phyloP scores from a whole-genome alignment of 768 basidiomycete genomes.

The Strobilomyces echinocephalus region DNA sequence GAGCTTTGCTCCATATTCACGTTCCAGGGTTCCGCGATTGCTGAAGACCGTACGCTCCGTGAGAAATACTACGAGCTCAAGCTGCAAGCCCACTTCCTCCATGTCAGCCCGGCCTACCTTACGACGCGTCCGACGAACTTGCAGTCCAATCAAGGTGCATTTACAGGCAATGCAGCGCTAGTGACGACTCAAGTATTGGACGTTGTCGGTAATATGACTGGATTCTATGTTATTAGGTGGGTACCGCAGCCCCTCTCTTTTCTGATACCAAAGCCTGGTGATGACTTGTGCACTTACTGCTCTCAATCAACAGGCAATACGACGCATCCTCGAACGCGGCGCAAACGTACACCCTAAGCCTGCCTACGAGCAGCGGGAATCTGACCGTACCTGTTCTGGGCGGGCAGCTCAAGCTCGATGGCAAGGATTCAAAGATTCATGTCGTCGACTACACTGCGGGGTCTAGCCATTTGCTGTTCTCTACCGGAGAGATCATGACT shows the following conservation, averaged over 20 bases:
- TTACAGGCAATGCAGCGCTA: conserved; percentile 44
- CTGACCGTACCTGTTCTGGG: conserved; percentile 42
- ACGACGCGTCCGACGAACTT: conserved; percentile 45
- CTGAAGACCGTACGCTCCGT: conserved; percentile 47
- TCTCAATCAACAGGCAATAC: conserved; percentile 12
- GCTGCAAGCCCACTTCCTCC: conserved; percentile 47
- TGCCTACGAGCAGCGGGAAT: conserved; percentile 43
- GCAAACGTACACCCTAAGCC: conserved; percentile 34
- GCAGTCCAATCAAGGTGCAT: conserved; percentile 37
- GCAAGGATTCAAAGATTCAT: conserved; percentile 51
- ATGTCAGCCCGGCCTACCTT: conserved; percentile 46
- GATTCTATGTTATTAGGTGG: conserved; percentile 39
- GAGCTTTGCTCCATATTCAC: neutral
- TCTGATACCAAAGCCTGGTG: neutral
- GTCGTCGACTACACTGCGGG: conserved; percentile 48
- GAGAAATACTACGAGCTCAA: conserved; percentile 54
- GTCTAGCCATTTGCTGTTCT: conserved; percentile 40
- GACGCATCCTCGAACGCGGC: conserved; percentile 7
- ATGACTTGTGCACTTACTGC: neutral
- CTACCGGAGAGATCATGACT: conserved; percentile 46
- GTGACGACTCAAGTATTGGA: conserved; percentile 48
- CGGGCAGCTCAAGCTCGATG: conserved; percentile 40
- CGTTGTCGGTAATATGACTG: conserved; percentile 43
- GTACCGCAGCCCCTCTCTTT: neutral
- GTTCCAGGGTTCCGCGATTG: conserved; percentile 43